Evolutionary conservation across 495 filamentous ascomycete genomes (phyloP), one percentile per base, ranked within the genome.

Genomic region (Neurospora sp.): DNA sequence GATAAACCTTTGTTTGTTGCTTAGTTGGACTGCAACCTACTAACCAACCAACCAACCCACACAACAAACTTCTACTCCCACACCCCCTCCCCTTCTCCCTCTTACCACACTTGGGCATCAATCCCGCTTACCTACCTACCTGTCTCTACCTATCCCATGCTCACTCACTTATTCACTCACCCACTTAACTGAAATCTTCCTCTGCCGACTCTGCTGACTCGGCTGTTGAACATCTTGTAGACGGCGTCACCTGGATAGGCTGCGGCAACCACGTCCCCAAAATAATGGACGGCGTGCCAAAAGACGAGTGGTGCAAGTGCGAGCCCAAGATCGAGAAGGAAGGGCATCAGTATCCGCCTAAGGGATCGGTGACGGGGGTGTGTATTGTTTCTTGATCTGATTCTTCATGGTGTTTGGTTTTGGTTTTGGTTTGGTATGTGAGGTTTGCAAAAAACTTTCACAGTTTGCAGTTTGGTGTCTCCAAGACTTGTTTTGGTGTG

Each of bases 221-320:
- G 5, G 37, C 22, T 71, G 38, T 39, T 16, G 38, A 6, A 7
- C 18, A 14, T 59, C 10, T 1, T 5, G n/a, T 71, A 93, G 91
- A 87, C 71, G 91, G 92, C 74, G 79, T 82, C 71, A 88, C 90
- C 69, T 94, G 91, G 92, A 85, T 81, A 74, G 91, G 92, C 71
- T 94, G 92, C 82, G 91, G 92, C 53, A 79, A 46, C 38, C 92
- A 94, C 76, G 85, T 94, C 68, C 85, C 90, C 18, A 80, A 75
- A 2, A 91, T 93, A 12, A 88, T 94, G 83, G 91, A 91, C 77
- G 70, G 78, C 0, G 79, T 93, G 35, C 86, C 90, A 3, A 81
- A 85, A 39, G 77, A 82, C 14, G 81, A 92, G 38, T 86, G 91
- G 81, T 94, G 92, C 77, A 83, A 84, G 6, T 93, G 91, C 73